Evolutionary conservation across 2,329 filamentous ascomycete genomes (phyloP).

Genomic region (Cercospora sesami): DNA sequence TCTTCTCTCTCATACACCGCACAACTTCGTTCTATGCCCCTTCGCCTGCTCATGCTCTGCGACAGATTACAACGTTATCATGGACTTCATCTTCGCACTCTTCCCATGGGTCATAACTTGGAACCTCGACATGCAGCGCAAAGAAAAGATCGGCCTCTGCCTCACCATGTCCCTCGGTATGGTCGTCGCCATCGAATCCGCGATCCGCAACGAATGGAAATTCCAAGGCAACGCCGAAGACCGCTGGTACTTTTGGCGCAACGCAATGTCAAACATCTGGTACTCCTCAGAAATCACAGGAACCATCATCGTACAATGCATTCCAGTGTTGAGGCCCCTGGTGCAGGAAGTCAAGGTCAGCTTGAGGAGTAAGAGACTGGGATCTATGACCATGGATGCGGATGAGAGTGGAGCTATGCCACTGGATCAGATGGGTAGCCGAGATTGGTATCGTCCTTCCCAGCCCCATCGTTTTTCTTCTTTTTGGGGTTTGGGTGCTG

Average conservation of each 20-base stretch:
- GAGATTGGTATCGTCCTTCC: conserved; percentile 5
- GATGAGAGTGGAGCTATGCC: background rate
- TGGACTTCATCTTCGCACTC: conserved; percentile 54
- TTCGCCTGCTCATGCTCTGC: background rate
- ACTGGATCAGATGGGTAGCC: background rate
- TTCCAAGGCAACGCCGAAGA: conserved; percentile 50
- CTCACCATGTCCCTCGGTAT: conserved; percentile 55
- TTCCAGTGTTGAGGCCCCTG: conserved; percentile 54
- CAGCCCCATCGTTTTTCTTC: background rate
- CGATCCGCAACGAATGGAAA: conserved; percentile 53
- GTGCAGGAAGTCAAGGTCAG: conserved; percentile 46
- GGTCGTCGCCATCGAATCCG: conserved; percentile 52
- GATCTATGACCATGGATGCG: conserved; percentile 22
- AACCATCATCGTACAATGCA: conserved; percentile 58
- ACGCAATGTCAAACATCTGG: conserved; percentile 51
- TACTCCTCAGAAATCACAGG: conserved; percentile 56
- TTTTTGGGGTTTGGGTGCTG: background rate
- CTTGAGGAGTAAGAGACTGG: conserved; percentile 40
- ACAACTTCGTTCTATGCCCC: background rate
- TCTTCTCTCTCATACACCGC: background rate
- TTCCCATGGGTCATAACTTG: conserved; percentile 55
- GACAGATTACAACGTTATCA: conserved; percentile 55
- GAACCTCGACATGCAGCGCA: conserved; percentile 50
- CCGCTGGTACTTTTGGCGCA: conserved; percentile 52
- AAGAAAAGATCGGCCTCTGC: conserved; percentile 54